Conservation (phyloP, 2,329 filamentous ascomycete species). For the Hypoxylon sp. region DNA sequence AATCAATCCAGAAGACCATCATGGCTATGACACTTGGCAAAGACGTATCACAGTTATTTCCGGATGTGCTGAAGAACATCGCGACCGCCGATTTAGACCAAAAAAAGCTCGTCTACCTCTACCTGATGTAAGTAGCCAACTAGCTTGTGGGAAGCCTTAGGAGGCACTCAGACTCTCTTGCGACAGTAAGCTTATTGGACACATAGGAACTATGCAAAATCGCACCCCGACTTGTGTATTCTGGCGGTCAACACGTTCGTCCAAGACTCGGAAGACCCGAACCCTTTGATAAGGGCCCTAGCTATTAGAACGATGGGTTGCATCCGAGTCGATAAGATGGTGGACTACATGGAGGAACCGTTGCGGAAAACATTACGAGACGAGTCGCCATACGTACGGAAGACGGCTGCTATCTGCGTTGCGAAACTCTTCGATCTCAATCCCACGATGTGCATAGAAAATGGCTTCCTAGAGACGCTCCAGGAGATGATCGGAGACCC, state of each 20-base stretch:
- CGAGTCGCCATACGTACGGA: conserved; percentile 97
- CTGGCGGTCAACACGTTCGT: conserved; percentile 99
- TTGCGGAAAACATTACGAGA: conserved; percentile 95
- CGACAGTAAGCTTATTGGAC: conserved; percentile 44
- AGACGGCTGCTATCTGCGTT: conserved; percentile 97
- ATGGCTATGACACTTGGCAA: conserved; percentile 99
- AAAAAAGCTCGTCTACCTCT: conserved; percentile 99
- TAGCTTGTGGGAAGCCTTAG: not conserved
- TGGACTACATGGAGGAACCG: conserved; percentile 99
- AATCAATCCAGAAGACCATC: conserved; percentile 99
- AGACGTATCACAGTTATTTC: conserved; percentile 96
- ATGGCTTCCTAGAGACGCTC: conserved; percentile 92
- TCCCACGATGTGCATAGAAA: conserved; percentile 92
- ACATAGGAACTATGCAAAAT: conserved; percentile 97
- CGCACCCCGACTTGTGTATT: conserved; percentile 97
- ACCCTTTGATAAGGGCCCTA: conserved; percentile 92
- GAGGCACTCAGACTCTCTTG: not conserved
- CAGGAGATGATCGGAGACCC: conserved; percentile 98
- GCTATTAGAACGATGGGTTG: conserved; percentile 99
- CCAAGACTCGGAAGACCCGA: conserved; percentile 98
- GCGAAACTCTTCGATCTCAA: conserved; percentile 98
- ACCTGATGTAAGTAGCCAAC: conserved; percentile 84
- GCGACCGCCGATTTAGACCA: conserved; percentile 94
- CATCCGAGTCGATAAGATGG: conserved; percentile 98
- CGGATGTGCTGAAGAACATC: conserved; percentile 98